These are phyloP conservation scores for Cenchrus fungigraminus DNA, from an alignment of 176 grass and related monocot genomes.

Conservation along the genomic window DNA sequence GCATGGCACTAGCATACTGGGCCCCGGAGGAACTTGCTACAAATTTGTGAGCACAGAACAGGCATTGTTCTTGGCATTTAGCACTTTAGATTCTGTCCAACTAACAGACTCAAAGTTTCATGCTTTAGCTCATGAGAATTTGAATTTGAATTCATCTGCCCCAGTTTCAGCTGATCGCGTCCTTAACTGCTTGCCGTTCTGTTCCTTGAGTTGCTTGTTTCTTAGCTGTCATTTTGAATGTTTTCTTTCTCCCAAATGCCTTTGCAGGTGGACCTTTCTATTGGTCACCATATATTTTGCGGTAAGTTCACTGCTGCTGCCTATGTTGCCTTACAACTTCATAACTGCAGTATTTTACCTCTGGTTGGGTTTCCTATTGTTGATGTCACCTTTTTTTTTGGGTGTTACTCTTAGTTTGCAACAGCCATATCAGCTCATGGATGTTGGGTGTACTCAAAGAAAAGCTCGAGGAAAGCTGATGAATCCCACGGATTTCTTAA, in stretches of 20 bases:
- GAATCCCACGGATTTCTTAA: slow-evolving; percentile 56
- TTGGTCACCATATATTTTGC: slow-evolving; percentile 74
- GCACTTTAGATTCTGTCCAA: background rate
- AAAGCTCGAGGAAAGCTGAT: slow-evolving; percentile 40
- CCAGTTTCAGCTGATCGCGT: background rate
- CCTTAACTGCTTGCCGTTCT: background rate
- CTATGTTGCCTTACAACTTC: background rate
- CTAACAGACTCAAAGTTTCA: background rate
- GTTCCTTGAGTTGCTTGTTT: slow-evolving; percentile 31
- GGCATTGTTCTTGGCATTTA: background rate
- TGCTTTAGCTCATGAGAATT: background rate
- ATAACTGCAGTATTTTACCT: background rate
- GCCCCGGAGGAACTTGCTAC: background rate
- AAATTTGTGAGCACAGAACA: background rate
- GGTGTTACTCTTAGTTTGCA: slow-evolving; percentile 49
- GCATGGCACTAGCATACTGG: background rate
- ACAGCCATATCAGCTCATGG: slow-evolving; percentile 72
- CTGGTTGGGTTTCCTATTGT: background rate
- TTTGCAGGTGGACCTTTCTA: slow-evolving; percentile 79
- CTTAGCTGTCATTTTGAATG: slow-evolving; percentile 3
- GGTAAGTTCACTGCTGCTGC: slow-evolving; percentile 43
- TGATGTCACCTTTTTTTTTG: background rate
- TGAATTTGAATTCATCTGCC: background rate
- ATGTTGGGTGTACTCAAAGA: slow-evolving; percentile 71
- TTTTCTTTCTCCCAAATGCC: slow-evolving; percentile 33